Percentiles rank a stretch among this genome's conserved stretches.
These are phyloP conservation scores for Colletotrichum musicola DNA, from an alignment of 2,329 filamentous ascomycete species.

Conservation along the genomic window DNA sequence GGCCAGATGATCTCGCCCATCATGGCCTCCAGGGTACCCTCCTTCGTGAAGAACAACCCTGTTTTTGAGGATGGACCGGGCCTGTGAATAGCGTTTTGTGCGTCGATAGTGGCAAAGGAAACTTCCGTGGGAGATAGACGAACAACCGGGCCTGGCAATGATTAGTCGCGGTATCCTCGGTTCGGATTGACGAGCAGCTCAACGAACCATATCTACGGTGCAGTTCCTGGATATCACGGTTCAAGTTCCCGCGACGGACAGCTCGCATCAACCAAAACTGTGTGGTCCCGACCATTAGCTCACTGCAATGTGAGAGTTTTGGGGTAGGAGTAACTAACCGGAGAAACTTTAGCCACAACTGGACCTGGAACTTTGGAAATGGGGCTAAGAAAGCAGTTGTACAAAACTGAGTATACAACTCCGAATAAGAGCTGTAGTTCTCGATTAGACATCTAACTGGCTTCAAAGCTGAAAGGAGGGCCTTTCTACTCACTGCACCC, in stretches of 20 bases:
- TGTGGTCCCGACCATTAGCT: background rate
- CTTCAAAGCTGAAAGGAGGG: background rate
- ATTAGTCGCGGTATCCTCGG: background rate
- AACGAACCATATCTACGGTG: conserved; percentile 10
- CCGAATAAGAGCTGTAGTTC: conserved; percentile 2
- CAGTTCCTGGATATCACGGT: background rate
- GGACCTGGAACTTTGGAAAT: conserved; percentile 1
- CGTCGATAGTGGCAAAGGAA: conserved; percentile 16
- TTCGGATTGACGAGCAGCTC: no score
- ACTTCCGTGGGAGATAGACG: conserved; percentile 15
- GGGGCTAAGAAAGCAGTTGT: conserved; percentile 1
- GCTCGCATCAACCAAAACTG: conserved; percentile 20
- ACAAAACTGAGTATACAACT: background rate
- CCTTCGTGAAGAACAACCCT: conserved; percentile 11
- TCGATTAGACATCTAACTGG: background rate
- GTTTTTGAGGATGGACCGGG: background rate
- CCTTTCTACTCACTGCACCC: background rate
- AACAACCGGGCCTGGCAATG: conserved; percentile 8
- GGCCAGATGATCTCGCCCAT: conserved; percentile 30
- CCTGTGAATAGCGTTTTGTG: conserved; percentile 14
- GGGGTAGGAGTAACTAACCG: background rate
- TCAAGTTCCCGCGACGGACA: background rate
- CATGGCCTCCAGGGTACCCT: conserved; percentile 23
- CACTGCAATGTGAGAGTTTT: background rate
- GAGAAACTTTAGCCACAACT: conserved; percentile 8